Evolutionary conservation across 352 stramenopile species (phyloP), one percentile per base, ranked within the genome.

Genomic region (Globisporangium radiosum): DNA sequence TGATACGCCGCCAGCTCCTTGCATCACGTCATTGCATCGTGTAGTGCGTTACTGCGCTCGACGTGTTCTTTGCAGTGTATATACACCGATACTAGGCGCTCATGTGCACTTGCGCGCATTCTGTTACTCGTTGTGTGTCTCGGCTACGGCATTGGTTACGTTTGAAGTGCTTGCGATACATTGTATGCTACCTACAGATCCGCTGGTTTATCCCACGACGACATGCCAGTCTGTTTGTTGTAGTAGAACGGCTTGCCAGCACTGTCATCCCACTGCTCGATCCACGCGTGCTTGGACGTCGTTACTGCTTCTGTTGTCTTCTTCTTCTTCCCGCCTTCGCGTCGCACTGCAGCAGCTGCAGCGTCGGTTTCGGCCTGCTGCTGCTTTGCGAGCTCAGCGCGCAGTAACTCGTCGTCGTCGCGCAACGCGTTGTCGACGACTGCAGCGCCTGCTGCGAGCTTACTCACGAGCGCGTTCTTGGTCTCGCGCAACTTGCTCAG

Each of bases 191-290:
- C 19, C 25, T 44, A 62, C 9, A 92, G 79, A 40, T 90, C 84
- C 0, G 50, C 47, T 0, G 87, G 87, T 68, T 90, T 90, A 19
- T 91, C 82, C 83, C 83, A 96, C 6, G 80, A 76, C 19, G 85
- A 91, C 61, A 91, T 25, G 17, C 83, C 80, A 7, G 83, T 95
- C 65, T 91, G 74, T 58, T 86, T 87, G 72, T 96, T 93, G 55
- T 78, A 95, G 78, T 96, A 96, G 59, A 92, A 96, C 5, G 79
- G 73, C 62, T 92, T 92, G 52, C 81, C 80, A 25, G 71, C 57
- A 33, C 56, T 69, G 40, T 90, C 82, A 65, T 95, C 85, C 78
- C 82, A 92, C 62, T 91, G 74, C 65, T 92, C 81, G 15, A 91
- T 70, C 87, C 87, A 95, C 14, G 66, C 45, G 3, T 63, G 43